These are phyloP conservation scores for Fusarium lyarnte DNA, from an alignment of 2,329 filamentous ascomycete species.

Conservation along the genomic window DNA sequence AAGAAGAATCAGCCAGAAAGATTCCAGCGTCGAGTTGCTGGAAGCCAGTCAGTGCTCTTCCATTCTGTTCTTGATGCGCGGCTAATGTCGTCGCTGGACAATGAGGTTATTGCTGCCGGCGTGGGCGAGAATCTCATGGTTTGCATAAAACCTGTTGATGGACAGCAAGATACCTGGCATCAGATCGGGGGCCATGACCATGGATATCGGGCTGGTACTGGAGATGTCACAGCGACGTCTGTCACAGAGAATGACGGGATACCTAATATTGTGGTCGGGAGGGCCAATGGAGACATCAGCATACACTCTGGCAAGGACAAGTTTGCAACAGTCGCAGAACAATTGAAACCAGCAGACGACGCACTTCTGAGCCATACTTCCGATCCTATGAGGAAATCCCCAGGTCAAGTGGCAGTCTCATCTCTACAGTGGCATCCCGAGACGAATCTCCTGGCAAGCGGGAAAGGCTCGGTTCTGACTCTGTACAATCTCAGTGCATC, in stretches of 20 bases:
- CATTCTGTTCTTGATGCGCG: constrained; percentile 60
- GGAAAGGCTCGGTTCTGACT: constrained; percentile 44
- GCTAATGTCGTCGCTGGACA: constrained; percentile 46
- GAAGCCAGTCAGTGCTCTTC: constrained; percentile 52
- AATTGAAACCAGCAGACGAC: constrained; percentile 27
- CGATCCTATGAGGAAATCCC: constrained; percentile 40
- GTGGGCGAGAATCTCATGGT: constrained; percentile 62
- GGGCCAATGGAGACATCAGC: constrained; percentile 60
- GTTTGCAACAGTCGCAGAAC: constrained; percentile 42
- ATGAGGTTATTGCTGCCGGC: constrained; percentile 62
- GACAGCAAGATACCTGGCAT: constrained; percentile 48
- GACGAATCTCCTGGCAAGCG: constrained; percentile 44
- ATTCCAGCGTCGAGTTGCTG: constrained; percentile 25
- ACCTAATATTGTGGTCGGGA: constrained; percentile 56
- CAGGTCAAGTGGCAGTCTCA: constrained; percentile 45
- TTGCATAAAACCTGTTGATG: constrained; percentile 48
- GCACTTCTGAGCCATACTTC: constrained; percentile 6
- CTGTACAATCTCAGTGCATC: constrained; percentile 42
- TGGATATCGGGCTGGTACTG: constrained; percentile 56
- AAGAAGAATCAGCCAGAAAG: constrained; percentile 24
- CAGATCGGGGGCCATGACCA: constrained; percentile 50
- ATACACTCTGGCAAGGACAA: constrained; percentile 53
- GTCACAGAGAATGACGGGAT: constrained; percentile 50
- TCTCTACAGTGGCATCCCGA: constrained; percentile 49
- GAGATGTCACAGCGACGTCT: constrained; percentile 60